Evolutionary conservation across 2,329 filamentous ascomycete genomes (phyloP), one percentile per base, ranked within the genome.

Genomic region (Tricladium varicosporioides): DNA sequence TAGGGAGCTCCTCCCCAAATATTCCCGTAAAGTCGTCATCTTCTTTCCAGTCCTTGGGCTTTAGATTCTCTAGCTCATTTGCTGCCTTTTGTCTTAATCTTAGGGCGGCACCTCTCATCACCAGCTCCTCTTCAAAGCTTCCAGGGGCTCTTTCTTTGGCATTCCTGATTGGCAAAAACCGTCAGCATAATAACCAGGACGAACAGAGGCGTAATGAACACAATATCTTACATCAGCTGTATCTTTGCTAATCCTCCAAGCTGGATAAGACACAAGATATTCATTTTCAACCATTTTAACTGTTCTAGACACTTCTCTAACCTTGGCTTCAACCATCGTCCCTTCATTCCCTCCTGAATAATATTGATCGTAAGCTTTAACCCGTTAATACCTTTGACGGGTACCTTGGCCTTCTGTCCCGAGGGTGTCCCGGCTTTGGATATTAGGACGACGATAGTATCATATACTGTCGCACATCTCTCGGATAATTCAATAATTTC

Each of bases 241-340:
- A 48, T 45, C 40, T 45, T 54, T n/a, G 52, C 44, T n/a, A 54
- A 18, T 5, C 42, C 32, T 10, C 31, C 45, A 40, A 54, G 52
- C 31, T 54, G 52, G 14, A 54, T 31, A 22, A 40, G 40, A 14
- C 47, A 45, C 7, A 54, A 31, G 16, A 48, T 10, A 13, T 54
- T 54, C 32, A 47, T 54, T 44, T 48, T 54, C 14, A 48, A 16
- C 45, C 45, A 54, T 31, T 45, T 36, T 16, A 54, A 40, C 36
- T 54, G 52, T 10, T n/a, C 45, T 13, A 48, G 19, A 19, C 32
- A 42, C 33, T 45, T 48, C 45, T 54, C 40, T 9, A 48, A 15
- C 16, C 52, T 31, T n/a, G 52, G 52, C n/a, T 16, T 40, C 8
- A 54, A 36, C 52, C 52, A 54, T 31, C 27, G 11, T 32, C 45